Evolutionary conservation across 2,329 filamentous ascomycete species (phyloP).

Genomic region (Calonectria ilicicola): DNA sequence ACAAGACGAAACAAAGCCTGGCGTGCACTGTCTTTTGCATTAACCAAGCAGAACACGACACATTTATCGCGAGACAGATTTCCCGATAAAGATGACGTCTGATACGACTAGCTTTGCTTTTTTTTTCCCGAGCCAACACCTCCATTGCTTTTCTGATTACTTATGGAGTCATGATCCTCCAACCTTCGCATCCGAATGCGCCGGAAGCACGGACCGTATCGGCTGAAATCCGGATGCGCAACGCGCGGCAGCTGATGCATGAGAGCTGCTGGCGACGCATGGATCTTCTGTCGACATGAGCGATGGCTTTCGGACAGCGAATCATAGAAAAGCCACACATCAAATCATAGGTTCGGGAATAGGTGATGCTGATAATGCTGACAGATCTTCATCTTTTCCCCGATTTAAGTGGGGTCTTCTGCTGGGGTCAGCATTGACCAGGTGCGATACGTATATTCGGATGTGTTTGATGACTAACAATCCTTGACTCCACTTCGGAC

Average conservation of each 20-base stretch:
- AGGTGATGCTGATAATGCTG: neutral
- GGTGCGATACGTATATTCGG: neutral
- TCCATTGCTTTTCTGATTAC: neutral
- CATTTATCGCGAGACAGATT: conserved; percentile 3
- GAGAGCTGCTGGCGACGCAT: neutral
- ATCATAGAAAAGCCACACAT: neutral
- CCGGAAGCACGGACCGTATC: conserved; percentile 30
- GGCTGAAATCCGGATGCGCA: conserved; percentile 39
- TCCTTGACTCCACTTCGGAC: conserved; percentile 18
- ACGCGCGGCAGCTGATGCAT: conserved; percentile 19
- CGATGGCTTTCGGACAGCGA: neutral
- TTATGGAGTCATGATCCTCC: conserved; percentile 1
- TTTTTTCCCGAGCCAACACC: neutral
- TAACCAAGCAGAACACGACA: neutral
- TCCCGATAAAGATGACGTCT: conserved; percentile 4
- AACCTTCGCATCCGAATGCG: neutral
- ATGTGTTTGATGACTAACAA: conserved; percentile 35
- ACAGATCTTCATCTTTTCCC: neutral
- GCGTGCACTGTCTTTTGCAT: neutral
- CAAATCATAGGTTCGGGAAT: neutral
- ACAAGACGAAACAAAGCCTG: neutral
- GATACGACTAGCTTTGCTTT: neutral
- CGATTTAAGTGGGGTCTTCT: neutral
- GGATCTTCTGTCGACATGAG: neutral
- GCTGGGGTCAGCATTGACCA: neutral